Conservation (phyloP, 768 basidiomycete species). For the Leccinum aurantiacum region DNA sequence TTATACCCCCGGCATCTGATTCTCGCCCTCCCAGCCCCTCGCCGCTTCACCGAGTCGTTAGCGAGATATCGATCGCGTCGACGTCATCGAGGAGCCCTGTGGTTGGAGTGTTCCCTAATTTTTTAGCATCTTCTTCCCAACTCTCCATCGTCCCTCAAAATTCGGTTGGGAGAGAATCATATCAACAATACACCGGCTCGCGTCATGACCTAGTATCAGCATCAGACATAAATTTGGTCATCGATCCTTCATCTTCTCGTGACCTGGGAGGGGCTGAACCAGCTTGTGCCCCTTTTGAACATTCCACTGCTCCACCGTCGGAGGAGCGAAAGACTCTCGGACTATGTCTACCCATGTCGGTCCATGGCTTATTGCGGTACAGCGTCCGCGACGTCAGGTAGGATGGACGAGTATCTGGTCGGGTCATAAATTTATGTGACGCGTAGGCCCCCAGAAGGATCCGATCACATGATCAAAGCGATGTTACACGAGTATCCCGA, state of each 20-base stretch:
- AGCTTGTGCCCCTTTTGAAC: neutral
- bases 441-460: neutral
- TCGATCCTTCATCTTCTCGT: neutral
- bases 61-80: neutral
- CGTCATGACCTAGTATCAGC: conserved; percentile 9
- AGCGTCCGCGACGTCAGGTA: conserved; percentile 9
- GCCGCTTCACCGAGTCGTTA: neutral
- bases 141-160: neutral
- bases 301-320: neutral
- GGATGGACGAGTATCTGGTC: neutral
- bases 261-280: neutral
- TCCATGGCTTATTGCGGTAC: conserved; percentile 1
- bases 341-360: conserved; percentile 16
- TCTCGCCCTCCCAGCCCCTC: neutral
- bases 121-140: neutral
- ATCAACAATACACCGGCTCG: conserved; percentile 18
- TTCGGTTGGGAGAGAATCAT: conserved; percentile 21
- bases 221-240: neutral
- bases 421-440: neutral
- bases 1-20: neutral
- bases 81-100: neutral
- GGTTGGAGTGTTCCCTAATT: conserved; percentile 1
- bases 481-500: conserved; percentile 19
- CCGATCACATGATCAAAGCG: conserved; percentile 9
- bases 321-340: neutral